A percentile compares a stretch with the other conserved stretches of the same genome.
phyloP scores from a whole-genome alignment of 257 asterid species.

The Galeopsis tetrahit region DNA sequence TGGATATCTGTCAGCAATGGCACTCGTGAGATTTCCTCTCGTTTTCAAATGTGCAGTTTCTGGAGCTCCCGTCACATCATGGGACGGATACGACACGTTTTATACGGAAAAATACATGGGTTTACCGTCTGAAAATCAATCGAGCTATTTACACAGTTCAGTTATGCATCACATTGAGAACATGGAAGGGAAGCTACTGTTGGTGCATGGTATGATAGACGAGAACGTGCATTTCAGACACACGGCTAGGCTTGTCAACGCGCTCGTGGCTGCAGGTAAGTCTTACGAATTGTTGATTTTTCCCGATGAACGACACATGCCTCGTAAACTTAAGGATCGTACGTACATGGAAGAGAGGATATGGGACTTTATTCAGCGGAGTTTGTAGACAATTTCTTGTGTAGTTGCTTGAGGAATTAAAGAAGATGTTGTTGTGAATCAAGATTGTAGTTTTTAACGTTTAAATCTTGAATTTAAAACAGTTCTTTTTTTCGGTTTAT shows the following conservation, averaged over 20 bases:
- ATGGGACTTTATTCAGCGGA: slow-evolving; percentile 79
- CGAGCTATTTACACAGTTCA: slow-evolving; percentile 57
- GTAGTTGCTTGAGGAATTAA: slow-evolving; percentile 7
- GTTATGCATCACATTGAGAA: slow-evolving; percentile 67
- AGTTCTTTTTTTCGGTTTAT: not conserved
- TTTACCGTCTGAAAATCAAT: slow-evolving; percentile 59
- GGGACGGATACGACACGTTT: slow-evolving; percentile 95
- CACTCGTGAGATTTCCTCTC: slow-evolving; percentile 68
- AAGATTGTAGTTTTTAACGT: slow-evolving; percentile 29
- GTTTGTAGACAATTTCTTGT: slow-evolving; percentile 51
- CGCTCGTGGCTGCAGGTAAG: slow-evolving; percentile 72
- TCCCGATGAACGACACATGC: slow-evolving; percentile 98
- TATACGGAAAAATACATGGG: slow-evolving; percentile 97
- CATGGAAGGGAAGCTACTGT: slow-evolving; percentile 71
- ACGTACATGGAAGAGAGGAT: slow-evolving; percentile 92
- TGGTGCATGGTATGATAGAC: slow-evolving; percentile 96
- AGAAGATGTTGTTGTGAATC: slow-evolving; percentile 17
- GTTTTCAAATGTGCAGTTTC: slow-evolving; percentile 75
- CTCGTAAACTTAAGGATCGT: slow-evolving; percentile 65
- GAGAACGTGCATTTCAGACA: slow-evolving; percentile 97
- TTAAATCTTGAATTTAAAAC: slow-evolving; percentile 6
- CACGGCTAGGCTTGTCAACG: slow-evolving; percentile 87
- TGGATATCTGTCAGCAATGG: slow-evolving; percentile 89
- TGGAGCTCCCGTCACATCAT: slow-evolving; percentile 96
- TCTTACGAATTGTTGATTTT: slow-evolving; percentile 73